Conservation (phyloP, 257 asterid genomes). For the Nicotiana obtusifolia region DNA sequence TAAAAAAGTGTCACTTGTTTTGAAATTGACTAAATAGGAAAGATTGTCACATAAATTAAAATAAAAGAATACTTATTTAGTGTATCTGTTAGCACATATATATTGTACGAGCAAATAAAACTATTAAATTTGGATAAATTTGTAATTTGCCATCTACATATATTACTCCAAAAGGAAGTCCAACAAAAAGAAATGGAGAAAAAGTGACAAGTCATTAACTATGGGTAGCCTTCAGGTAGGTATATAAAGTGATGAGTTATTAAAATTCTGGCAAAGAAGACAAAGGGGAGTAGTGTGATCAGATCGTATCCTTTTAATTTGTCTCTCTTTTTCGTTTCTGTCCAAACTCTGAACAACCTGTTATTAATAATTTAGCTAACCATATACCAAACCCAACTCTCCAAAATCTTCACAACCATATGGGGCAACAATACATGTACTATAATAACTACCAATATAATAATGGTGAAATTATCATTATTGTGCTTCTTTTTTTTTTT, state of each 20-base stretch:
- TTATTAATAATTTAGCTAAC: conserved; percentile 35
- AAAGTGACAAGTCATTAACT: conserved; percentile 11
- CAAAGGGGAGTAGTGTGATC: conserved; percentile 25
- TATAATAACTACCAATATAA: conserved; percentile 8
- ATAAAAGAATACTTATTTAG: too few species aligned
- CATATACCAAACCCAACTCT: not conserved
- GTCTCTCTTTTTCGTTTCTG: conserved; percentile 6
- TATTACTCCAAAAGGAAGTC: not conserved
- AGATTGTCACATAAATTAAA: too few species aligned
- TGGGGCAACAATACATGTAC: conserved; percentile 10
- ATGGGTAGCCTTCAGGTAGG: conserved; percentile 52
- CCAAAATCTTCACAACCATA: conserved; percentile 21
- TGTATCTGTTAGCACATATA: too few species aligned
- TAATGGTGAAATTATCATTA: not conserved
- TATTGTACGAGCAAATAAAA: too few species aligned
- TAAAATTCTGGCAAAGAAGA: conserved; percentile 14
- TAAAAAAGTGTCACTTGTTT: too few species aligned
- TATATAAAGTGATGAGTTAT: conserved; percentile 39
- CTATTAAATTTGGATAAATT: too few species aligned
- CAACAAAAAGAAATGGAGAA: not conserved
- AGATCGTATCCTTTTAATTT: conserved; percentile 20
- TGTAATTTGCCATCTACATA: too few species aligned
- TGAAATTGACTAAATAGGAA: too few species aligned
- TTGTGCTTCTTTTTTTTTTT: not conserved
- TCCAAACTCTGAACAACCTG: conserved; percentile 45